phyloP scores from a whole-genome alignment of 192 early-diverging fungal species.

The Spizellomyces punctatus region DNA sequence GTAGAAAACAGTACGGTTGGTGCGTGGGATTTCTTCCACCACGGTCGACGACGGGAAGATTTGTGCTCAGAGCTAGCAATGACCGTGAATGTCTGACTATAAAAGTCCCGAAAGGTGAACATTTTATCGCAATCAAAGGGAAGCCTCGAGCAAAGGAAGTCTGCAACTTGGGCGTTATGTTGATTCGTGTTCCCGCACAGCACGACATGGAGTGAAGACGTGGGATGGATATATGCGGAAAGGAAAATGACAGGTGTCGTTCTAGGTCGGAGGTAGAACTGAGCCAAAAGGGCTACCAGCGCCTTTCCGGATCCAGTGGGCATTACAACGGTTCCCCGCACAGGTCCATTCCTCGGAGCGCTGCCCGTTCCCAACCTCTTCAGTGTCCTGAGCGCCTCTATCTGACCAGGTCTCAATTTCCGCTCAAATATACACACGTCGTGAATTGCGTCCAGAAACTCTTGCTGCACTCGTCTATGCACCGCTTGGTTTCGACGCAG shows the following conservation, averaged over 20 bases:
- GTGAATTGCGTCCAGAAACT: no score
- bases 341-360: background rate
- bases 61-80: background rate
- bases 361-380: no score
- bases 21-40: background rate
- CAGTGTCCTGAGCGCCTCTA: no score
- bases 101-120: conserved; percentile 4
- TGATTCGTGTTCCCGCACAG: background rate
- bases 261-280: background rate
- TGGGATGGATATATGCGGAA: background rate
- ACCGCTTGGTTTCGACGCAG: no score
- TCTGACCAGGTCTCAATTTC: no score
- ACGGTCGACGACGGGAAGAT: background rate
- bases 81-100: background rate
- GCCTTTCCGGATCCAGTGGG: conserved; percentile 12
- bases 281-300: background rate
- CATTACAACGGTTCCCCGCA: conserved; percentile 11
- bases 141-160: background rate
- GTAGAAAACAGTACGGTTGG: background rate
- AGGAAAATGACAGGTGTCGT: background rate
- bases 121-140: background rate
- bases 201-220: background rate
- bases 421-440: no score
- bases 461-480: no score
- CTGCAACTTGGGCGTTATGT: background rate